phyloP scores from a whole-genome alignment of 2,329 filamentous ascomycete genomes.

The Beauveria scarabaeidicola region DNA sequence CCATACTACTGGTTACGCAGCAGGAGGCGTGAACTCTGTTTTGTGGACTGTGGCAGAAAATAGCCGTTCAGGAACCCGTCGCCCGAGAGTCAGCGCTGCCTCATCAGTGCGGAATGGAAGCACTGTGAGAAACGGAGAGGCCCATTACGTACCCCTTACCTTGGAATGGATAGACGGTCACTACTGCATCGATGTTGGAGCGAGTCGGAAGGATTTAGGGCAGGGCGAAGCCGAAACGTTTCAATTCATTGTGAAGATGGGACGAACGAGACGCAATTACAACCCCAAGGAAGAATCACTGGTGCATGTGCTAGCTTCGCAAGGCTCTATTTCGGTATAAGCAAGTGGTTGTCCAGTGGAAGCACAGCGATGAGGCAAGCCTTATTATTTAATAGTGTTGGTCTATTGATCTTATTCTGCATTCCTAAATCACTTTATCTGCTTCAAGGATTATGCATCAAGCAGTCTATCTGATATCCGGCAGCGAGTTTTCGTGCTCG shows the following conservation, averaged over 20 bases:
- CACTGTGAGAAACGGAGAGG: no score
- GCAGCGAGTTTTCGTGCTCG: conserved; percentile 18
- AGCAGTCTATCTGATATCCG: not conserved
- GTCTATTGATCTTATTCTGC: no score
- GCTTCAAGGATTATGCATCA: no score
- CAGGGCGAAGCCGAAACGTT: not conserved
- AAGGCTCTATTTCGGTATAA: not conserved
- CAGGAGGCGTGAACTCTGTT: conserved; percentile 4
- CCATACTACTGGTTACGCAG: not conserved
- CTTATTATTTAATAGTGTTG: no score
- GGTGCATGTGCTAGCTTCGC: not conserved
- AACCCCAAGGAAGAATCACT: not conserved
- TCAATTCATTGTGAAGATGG: not conserved
- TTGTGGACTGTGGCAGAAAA: not conserved
- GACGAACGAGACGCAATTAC: not conserved
- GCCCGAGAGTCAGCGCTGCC: not conserved
- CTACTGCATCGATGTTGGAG: not conserved
- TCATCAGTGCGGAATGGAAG: no score
- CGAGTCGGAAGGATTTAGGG: not conserved
- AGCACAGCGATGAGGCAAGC: not conserved
- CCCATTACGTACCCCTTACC: not conserved
- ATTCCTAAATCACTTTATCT: no score
- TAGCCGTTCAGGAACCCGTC: not conserved
- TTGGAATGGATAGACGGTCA: not conserved
- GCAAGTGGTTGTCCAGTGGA: not conserved